phyloP scores from a whole-genome alignment of 495 filamentous ascomycete species.

The Aspergillus steynii region DNA sequence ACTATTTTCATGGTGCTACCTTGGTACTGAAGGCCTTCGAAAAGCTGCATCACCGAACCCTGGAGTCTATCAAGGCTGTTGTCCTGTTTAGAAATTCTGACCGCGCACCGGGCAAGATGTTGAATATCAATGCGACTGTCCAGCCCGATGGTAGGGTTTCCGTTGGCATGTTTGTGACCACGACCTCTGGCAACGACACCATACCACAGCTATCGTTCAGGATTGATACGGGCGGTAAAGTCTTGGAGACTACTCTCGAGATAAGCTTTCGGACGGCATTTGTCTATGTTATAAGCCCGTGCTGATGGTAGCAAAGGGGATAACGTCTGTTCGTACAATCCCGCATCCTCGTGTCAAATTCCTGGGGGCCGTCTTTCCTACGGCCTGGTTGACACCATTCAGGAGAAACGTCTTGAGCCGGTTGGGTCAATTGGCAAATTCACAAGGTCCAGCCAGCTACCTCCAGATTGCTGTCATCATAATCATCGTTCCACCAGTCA shows the following conservation, averaged over 20 bases:
- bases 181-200: not conserved
- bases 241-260: constrained; percentile 6
- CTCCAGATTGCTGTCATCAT: no score
- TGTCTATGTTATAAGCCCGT: not conserved
- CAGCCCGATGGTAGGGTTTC: not conserved
- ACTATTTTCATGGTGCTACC: constrained; percentile 5
- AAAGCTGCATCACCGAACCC: not conserved
- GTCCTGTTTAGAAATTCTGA: constrained; percentile 5
- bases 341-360: not conserved
- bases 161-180: not conserved
- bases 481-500: no score
- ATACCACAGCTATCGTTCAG: not conserved
- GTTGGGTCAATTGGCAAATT: no score
- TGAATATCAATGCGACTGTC: not conserved
- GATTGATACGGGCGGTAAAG: constrained; percentile 4
- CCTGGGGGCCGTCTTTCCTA: constrained; percentile 8
- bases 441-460: no score
- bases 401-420: not conserved
- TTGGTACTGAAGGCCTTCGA: not conserved
- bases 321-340: constrained; percentile 3
- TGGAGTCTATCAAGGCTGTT: not conserved
- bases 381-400: constrained; percentile 4
- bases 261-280: not conserved
- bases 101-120: constrained; percentile 5
- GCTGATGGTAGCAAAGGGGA: not conserved